Evolutionary conservation across 495 filamentous ascomycete genomes (phyloP), one percentile per base, ranked within the genome.

Genomic region (Neurospora hispaniola): DNA sequence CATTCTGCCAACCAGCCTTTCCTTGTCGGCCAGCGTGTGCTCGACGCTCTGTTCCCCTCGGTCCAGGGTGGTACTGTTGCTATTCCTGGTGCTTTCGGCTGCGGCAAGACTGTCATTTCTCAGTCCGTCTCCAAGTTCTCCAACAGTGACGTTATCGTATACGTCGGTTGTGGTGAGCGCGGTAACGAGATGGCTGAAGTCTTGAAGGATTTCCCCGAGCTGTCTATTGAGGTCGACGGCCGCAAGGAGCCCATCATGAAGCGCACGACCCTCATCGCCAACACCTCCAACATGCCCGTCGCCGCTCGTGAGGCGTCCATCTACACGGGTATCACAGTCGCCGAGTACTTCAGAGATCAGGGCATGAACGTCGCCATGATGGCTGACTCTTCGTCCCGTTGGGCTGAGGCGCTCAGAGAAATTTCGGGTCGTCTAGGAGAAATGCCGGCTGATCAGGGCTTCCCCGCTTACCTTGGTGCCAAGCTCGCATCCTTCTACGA

Each of bases 171-270:
- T 74, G 96, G 96, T 78, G 96, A 99, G 86, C 94, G 96, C 74
- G 96, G 96, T 76, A 99, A 98, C 80, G 96, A 98, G 83, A 99
- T 99, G 96, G 96, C 96, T 75, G 96, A 99, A 88, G 96, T 99
- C 74, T 88, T 99, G 87, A 98, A 97, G 93, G 96, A 99, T 82
- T 99, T 99, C 88, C 96, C 96, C 48, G 93, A 97, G 88, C 91
- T 99, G 73, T 90, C 90, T 38, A 98, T 98, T 82, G 88, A 93
- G 20, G 87, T 98, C 73, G 88, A 94, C 35, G 96, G 96, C 76
- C 93, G 94, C 78, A 90, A 93, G 85, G 96, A 98, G 80, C 93
- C 96, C 73, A 98, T 99, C 87, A 99, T 99, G 96, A 99, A 98
- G 89, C 96, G 96, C 78, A 98, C 96, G 70, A 94, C 93, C 54